Base-by-base conservation (phyloP, 1,284 basidiomycete genomes). In the Apiotrichum gamsii region DNA sequence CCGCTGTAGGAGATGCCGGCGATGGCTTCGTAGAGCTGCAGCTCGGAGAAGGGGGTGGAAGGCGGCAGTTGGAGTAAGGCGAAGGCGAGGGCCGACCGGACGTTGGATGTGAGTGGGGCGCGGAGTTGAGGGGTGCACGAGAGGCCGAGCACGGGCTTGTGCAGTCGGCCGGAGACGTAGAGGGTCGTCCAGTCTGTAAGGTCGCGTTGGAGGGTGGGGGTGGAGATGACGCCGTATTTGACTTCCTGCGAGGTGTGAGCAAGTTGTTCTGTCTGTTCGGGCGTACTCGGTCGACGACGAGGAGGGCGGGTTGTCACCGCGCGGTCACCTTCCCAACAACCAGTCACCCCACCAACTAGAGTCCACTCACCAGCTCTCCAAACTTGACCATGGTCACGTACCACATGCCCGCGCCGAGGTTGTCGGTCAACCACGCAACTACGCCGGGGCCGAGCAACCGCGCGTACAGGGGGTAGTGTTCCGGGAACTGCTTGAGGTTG, bases 161-260 rank as follows among this genome's bases (percentile, higher is more conserved):
- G 94, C 83, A 98, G 90, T 19, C 94, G 80, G 0, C 94, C 95
- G 1, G 90, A 86, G 37, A 96, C 82, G 72, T 99, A 99, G 8
- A 98, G 79, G 16, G 89, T 83, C 36, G 83, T 80, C 94, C 95
- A 99, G 62, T 90, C 87, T 34, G 93, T 77, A 33, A 98, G 75
- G 67, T 99, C 95, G 1, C 82, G 79, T 59, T 87, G 90, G 24
- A 99, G 79, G 47, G 84, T 84, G 59, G 94, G 87, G 8, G 95
- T 80, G 0, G 88, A 90, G 28, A 94, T 91, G 21, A 97, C 84
- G n/a, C 94, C 94, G 69, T 99, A 99, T 74, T 99, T 99, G 74
- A 97, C 87, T 42, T 80, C 83, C 87, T 95, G 62, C 13, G 25
- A 14, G 18, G 44, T 39, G 25, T 28, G 8, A 28, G 25, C 5